A percentile compares a stretch with the other conserved stretches of the same genome.
These are phyloP conservation scores for Ceratocystis huliohia DNA, from an alignment of 2,329 filamentous ascomycete species.

Conservation along the genomic window DNA sequence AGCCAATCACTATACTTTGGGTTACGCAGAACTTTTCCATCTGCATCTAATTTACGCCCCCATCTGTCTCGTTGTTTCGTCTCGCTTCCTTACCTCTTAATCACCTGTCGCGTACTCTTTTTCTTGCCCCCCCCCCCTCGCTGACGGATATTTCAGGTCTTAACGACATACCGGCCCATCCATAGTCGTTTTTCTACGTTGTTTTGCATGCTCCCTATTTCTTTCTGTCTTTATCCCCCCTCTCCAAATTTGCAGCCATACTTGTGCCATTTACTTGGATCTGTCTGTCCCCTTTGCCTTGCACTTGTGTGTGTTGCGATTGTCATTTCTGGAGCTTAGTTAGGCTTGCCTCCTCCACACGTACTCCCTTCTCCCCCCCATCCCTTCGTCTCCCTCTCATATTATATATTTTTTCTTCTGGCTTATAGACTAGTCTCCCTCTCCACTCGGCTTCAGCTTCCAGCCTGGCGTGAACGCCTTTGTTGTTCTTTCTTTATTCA, in stretches of 20 bases:
- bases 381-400: not conserved
- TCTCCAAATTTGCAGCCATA: not conserved
- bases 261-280: not conserved
- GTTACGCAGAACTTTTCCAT: not conserved
- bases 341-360: not conserved
- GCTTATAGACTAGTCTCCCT: not conserved
- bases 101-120: not conserved
- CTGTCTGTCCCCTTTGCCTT: not conserved
- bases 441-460: not conserved
- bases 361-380: not conserved
- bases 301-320: not conserved
- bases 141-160: not conserved
- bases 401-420: not conserved
- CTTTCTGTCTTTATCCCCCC: not conserved
- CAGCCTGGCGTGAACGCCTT: not conserved
- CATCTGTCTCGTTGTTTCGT: not conserved
- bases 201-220: not conserved
- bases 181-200: not conserved
- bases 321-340: not conserved
- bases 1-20: not conserved
- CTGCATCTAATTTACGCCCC: constrained; percentile 8
- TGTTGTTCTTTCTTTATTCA: no score
- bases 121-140: not conserved
- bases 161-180: not conserved
- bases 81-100: not conserved